These are phyloP conservation scores for Sporisorium graminicola DNA, from an alignment of 1,284 basidiomycete genomes.

Conservation along the genomic window DNA sequence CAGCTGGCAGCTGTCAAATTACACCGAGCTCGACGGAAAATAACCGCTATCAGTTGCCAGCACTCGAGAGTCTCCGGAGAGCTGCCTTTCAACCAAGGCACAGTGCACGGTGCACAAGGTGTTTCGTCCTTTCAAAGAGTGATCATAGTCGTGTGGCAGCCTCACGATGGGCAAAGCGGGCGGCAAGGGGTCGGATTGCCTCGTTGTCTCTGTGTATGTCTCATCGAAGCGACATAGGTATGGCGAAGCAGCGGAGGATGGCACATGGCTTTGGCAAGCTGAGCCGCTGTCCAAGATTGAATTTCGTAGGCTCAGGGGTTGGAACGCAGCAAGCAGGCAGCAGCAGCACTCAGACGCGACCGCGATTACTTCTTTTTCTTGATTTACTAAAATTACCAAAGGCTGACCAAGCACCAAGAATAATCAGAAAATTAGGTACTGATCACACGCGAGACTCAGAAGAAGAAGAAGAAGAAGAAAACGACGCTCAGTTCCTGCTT, in stretches of 20 bases:
- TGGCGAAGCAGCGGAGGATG: neutral
- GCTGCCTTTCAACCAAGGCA: too few relatives aligned
- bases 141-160: neutral
- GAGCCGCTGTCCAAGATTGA: neutral
- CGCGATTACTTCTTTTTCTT: constrained; percentile 1
- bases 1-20: constrained; percentile 46
- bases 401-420: constrained; percentile 2
- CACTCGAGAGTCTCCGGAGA: too few relatives aligned
- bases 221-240: neutral
- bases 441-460: too few relatives aligned
- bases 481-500: neutral
- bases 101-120: neutral
- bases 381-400: neutral
- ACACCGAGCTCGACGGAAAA: constrained; percentile 18
- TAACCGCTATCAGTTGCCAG: neutral
- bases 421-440: too few relatives aligned
- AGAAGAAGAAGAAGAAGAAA: neutral
- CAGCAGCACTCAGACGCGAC: too few relatives aligned
- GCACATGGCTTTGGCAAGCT: too few relatives aligned
- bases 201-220: constrained; percentile 5
- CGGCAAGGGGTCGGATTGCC: constrained; percentile 34
- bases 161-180: neutral
- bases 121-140: neutral
- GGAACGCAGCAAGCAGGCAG: constrained; percentile 29
- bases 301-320: constrained; percentile 23